Evolutionary conservation across 371 early-diverging fungal species (phyloP).

Genomic region (Capniomyces stellatus): DNA sequence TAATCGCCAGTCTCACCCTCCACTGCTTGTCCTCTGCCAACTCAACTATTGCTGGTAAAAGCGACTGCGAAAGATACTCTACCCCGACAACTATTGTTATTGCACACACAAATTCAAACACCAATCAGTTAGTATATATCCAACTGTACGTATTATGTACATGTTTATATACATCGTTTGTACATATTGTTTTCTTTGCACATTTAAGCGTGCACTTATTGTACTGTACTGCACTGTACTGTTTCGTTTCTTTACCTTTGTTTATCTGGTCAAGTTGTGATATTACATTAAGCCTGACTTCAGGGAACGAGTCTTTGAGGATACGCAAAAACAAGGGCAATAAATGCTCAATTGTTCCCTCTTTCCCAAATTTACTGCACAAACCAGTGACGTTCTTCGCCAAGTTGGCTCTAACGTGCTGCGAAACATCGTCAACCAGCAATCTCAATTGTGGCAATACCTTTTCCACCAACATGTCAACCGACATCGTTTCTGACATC

Average conservation of each 20-base stretch:
- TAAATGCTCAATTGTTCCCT: slow-evolving; percentile 83
- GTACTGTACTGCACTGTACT: no score
- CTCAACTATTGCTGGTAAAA: slow-evolving; percentile 94
- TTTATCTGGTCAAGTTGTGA: slow-evolving; percentile 86
- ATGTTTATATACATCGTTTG: no score
- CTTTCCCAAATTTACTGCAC: slow-evolving; percentile 86
- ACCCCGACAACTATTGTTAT: slow-evolving; percentile 72
- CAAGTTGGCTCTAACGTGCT: slow-evolving; percentile 88
- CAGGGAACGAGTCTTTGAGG: slow-evolving; percentile 91
- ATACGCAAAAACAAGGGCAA: slow-evolving; percentile 85
- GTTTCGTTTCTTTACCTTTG: slow-evolving; percentile 35
- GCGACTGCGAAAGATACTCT: slow-evolving; percentile 85
- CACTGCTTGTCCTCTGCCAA: slow-evolving; percentile 97
- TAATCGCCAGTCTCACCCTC: slow-evolving; percentile 95
- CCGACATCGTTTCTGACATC: slow-evolving; percentile 63
- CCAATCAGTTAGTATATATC: not conserved
- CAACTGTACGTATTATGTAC: no score
- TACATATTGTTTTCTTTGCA: no score
- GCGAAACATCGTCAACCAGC: slow-evolving; percentile 80
- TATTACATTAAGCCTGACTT: slow-evolving; percentile 94
- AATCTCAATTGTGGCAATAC: slow-evolving; percentile 80
- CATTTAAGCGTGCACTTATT: no score
- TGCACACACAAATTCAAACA: slow-evolving; percentile 1
- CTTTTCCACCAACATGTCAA: slow-evolving; percentile 51
- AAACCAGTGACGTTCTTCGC: slow-evolving; percentile 90